Conservation (phyloP, 1,284 basidiomycete species). For the Rhodotorula sp. region DNA sequence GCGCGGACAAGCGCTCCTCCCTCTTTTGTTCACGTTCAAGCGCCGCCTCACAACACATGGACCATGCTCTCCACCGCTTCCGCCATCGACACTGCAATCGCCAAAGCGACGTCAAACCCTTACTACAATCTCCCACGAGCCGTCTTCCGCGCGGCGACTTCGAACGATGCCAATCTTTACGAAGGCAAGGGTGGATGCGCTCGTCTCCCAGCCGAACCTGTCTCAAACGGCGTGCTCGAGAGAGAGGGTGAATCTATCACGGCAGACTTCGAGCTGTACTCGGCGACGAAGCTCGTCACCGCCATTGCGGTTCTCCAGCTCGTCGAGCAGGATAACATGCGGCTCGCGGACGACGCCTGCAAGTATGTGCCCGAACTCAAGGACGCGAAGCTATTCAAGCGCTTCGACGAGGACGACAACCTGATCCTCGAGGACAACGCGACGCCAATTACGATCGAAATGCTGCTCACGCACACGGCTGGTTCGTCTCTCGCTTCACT, state of each 20-base stretch:
- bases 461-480: slow-evolving; percentile 23
- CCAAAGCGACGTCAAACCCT: not conserved
- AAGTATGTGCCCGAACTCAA: slow-evolving; percentile 14
- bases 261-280: slow-evolving; percentile 1
- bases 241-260: not conserved
- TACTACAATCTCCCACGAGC: not conserved
- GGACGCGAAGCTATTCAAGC: slow-evolving; percentile 8
- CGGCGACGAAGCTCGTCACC: slow-evolving; percentile 8
- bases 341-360: slow-evolving; percentile 15
- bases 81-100: not conserved
- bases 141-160: not conserved
- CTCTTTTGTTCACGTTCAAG: too few species aligned
- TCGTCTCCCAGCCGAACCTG: not conserved
- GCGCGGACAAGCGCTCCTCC: too few species aligned
- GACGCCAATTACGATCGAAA: slow-evolving; percentile 7
- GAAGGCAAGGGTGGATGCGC: slow-evolving; percentile 2
- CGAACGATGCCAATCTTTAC: not conserved
- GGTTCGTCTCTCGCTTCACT: not conserved
- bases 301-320: slow-evolving; percentile 24
- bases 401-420: slow-evolving; percentile 4
- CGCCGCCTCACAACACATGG: too few species aligned
- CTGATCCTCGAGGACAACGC: slow-evolving; percentile 1
- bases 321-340: slow-evolving; percentile 24
- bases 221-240: not conserved
- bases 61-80: not conserved